phyloP scores from a whole-genome alignment of 1,284 basidiomycete genomes.

The Fomitopsis betulina region DNA sequence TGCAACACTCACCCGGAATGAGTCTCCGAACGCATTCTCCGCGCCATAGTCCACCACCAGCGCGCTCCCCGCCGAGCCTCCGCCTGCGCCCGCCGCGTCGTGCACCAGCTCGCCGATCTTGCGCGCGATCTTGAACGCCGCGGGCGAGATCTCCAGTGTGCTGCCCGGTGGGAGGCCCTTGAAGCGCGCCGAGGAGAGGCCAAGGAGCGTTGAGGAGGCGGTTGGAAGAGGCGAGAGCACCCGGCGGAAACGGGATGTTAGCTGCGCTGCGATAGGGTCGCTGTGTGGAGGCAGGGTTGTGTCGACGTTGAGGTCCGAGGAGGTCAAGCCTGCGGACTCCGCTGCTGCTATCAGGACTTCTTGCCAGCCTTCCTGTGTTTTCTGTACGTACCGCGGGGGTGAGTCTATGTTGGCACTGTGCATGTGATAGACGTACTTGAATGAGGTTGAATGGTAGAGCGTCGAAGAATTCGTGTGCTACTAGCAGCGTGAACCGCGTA shows the following conservation, averaged over 20 bases:
- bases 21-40: slow-evolving; percentile 65
- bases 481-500: slow-evolving; percentile 76
- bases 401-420: background rate
- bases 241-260: slow-evolving; percentile 48
- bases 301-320: slow-evolving; percentile 1
- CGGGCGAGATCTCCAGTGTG: slow-evolving; percentile 76
- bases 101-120: slow-evolving; percentile 61
- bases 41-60: slow-evolving; percentile 92
- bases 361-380: slow-evolving; percentile 77
- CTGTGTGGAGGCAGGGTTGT: background rate
- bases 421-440: slow-evolving; percentile 48
- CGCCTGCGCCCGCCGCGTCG: slow-evolving; percentile 11
- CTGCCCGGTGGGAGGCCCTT: slow-evolving; percentile 58
- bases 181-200: slow-evolving; percentile 70
- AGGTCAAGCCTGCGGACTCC: slow-evolving; percentile 15
- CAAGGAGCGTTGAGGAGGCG: slow-evolving; percentile 62
- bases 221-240: slow-evolving; percentile 67
- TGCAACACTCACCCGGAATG: slow-evolving; percentile 64
- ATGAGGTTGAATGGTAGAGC: slow-evolving; percentile 91
- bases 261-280: background rate
- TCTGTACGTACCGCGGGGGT: slow-evolving; percentile 40
- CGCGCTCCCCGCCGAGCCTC: slow-evolving; percentile 61
- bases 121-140: slow-evolving; percentile 63
- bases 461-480: slow-evolving; percentile 99
- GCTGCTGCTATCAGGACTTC: slow-evolving; percentile 75